Evolutionary conservation across 2,329 filamentous ascomycete genomes (phyloP), one percentile per base, ranked within the genome.

Genomic region (Aspergillus novoparasiticus): DNA sequence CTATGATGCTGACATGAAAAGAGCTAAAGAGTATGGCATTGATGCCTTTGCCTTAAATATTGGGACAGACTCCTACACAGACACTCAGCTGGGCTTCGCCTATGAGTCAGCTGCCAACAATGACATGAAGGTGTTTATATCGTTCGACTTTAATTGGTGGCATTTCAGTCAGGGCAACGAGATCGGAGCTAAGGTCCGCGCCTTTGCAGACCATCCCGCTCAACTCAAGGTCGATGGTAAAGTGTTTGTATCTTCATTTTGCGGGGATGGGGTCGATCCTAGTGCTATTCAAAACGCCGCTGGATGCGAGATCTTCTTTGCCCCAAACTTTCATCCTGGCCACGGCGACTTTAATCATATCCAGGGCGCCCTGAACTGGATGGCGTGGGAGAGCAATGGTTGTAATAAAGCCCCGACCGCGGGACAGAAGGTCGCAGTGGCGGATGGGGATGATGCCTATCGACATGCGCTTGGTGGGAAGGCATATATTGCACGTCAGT

Each of bases 91-190:
- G 5, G 72, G 68, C 1, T 80, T 76, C 34, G 84, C 84, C 2
- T 86, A 85, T 63, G 72, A 81, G 16, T 83, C 83, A 0, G 83
- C 84, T 3, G 77, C 79, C 14, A 75, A 75, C 10, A 73, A 77
- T 60, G 72, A 74, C 57, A 84, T 86, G 79, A 84, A 85, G 59
- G 82, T 85, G 11, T 85, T 86, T 60, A 81, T 87, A 66, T 86
- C 84, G 2, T 87, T 86, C 64, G 84, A 86, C 74, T 86, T 85
- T 71, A 84, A 84, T 74, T 81, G 80, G 79, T 83, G 77, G 73
- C 60, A 69, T 28, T 68, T 70, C 11, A 62, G 69, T 16, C 72
- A 83, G 46, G 78, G 78, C 1, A 72, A 70, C 6, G 74, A 72
- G 14, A 78, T 83, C n/a, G 83, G 82, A 2, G 69, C 75, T 46